Evolutionary conservation across 2,329 filamentous ascomycete genomes (phyloP), one percentile per base, ranked within the genome.

Genomic region (Aureobasidium sp.): DNA sequence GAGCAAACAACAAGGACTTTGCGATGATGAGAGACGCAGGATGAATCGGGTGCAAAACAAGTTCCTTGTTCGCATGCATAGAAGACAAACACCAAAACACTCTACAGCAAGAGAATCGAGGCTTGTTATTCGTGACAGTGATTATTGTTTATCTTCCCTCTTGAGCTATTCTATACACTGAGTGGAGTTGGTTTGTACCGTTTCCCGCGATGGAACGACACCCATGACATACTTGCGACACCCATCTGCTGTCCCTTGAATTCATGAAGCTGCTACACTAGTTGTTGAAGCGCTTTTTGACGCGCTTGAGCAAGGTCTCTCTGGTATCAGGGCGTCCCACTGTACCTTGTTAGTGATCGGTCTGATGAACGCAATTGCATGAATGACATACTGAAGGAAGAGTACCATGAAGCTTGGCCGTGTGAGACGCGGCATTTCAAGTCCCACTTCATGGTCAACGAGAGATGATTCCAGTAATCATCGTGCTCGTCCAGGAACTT

Each of bases 401-500:
- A 66, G 54, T 71, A 73, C 70, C 70, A 74, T 0, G 67, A 69
- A 29, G 67, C 62, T 51, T 72, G 59, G 13, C 62, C 63, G 51
- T 74, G 72, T 14, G 50, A 55, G 32, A 71, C 63, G 7, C 71
- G 66, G 45, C 67, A 73, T 1, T 62, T 47, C 6, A 60, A 61
- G 48, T 71, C 69, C 70, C 70, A 73, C 9, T 66, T 54, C 10
- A 62, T 63, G 9, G 41, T 57, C 8, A 3, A 5, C 34, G 57
- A 34, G 54, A 61, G 61, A 21, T 69, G 59, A 7, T 53, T 58
- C 68, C 67, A 70, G 53, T 71, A 69, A 25, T 69, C 67, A 1
- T 54, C 49, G 36, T 71, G 64, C 1, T 50, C 16, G 55, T 62
- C 62, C 53, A 63, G 9, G 62, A 59, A 59, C 32, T 48, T 59